Evolutionary conservation across 1,284 basidiomycete species (phyloP).

Genomic region (Leccinum pachyderme): DNA sequence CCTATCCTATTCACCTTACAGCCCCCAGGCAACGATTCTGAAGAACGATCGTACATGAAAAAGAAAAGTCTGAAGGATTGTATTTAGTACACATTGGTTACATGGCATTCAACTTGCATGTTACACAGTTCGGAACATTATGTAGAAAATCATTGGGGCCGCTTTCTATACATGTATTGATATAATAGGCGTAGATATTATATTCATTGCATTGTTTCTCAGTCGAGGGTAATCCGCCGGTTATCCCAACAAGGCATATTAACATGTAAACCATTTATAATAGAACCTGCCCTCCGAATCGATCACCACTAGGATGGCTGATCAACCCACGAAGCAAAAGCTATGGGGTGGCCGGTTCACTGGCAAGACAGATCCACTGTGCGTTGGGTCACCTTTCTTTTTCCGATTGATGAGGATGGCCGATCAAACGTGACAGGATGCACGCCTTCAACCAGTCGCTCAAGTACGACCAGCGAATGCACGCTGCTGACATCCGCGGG

Average conservation of each 20-base stretch:
- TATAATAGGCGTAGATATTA: constrained; percentile 1
- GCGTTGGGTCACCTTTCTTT: constrained; percentile 27
- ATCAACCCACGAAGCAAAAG: constrained; percentile 73
- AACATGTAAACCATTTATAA: constrained; percentile 1
- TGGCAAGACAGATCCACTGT: constrained; percentile 86
- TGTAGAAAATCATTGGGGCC: constrained; percentile 1
- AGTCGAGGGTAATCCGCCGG: too few species aligned
- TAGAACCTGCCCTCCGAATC: background rate
- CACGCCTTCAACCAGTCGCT: constrained; percentile 95
- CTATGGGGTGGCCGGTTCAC: constrained; percentile 91
- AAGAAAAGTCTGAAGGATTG: constrained; percentile 5
- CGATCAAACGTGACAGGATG: constrained; percentile 61
- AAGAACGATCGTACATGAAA: background rate
- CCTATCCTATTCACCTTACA: constrained; percentile 1
- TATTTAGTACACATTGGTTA: constrained; percentile 9
- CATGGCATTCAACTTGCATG: constrained; percentile 4
- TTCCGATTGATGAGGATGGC: constrained; percentile 3
- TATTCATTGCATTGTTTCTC: background rate
- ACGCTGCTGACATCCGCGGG: constrained; percentile 87
- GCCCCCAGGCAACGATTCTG: background rate
- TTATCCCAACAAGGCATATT: background rate
- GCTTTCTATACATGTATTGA: constrained; percentile 2
- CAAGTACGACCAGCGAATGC: constrained; percentile 93
- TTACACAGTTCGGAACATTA: constrained; percentile 7
- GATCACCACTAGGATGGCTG: constrained; percentile 47